Conservation (phyloP, 345 rosid genomes). For the Pseudoturritis turrita region DNA sequence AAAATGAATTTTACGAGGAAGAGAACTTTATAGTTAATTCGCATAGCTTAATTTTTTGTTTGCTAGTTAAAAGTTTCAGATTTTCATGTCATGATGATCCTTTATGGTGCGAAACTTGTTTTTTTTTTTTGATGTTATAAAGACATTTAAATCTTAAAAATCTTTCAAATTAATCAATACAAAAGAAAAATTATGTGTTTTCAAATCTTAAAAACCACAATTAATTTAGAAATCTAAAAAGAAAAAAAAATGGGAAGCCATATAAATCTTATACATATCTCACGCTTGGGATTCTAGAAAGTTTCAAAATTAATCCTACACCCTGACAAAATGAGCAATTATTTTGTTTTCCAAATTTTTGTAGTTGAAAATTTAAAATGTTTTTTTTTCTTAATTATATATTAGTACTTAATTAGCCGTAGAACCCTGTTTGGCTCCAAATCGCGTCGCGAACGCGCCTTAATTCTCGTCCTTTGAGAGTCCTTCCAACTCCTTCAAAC, state of each 20-base stretch:
- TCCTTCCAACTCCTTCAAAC: slow-evolving; percentile 85
- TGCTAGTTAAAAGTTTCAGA: background rate
- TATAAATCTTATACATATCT: slow-evolving; percentile 21
- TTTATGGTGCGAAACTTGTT: background rate
- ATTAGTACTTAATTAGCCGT: slow-evolving; percentile 39
- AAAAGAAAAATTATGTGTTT: too few species aligned
- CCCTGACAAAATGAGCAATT: slow-evolving; percentile 12
- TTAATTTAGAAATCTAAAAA: background rate
- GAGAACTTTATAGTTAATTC: background rate
- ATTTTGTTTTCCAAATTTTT: background rate
- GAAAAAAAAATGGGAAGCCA: slow-evolving; percentile 9
- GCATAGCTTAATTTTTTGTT: background rate
- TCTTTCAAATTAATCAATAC: background rate
- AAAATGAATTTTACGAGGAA: slow-evolving; percentile 4
- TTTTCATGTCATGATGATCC: background rate
- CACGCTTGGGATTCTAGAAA: slow-evolving; percentile 29
- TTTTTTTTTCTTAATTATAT: background rate
- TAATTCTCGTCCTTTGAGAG: slow-evolving; percentile 90
- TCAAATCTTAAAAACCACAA: background rate
- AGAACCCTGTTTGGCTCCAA: slow-evolving; percentile 87
- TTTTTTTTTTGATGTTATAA: background rate
- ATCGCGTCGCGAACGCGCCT: slow-evolving; percentile 91
- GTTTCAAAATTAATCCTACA: slow-evolving; percentile 19
- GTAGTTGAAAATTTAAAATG: background rate
- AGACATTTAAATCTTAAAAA: background rate